Base-by-base conservation (phyloP, 768 basidiomycete species). In the Crucibulum laeve region DNA sequence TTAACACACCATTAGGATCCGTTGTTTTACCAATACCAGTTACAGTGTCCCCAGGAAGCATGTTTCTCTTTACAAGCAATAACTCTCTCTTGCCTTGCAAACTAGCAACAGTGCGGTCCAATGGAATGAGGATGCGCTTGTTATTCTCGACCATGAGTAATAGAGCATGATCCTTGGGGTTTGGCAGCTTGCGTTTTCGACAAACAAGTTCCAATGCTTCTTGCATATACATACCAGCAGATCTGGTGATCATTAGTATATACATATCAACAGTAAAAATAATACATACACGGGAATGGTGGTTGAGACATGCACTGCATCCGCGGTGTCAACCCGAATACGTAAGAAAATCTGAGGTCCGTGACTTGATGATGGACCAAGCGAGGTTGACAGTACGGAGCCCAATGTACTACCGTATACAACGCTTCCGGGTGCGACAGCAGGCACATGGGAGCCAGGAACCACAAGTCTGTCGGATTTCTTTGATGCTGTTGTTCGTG, bases 41-140 rank as follows among this genome's bases (percentile, higher is more conserved):
- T 48, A 80, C 74, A 21, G 82, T 77, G 44, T 86, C 79, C 25
- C 83, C 76, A 8, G 80, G 80, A 2, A 95, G 69, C 76, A 84
- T 86, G 45, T 77, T 82, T 53, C 80, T 72, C 63, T 86, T 87
- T 43, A 93, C 82, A 10, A 98, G 72, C 8, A 85, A 75, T 14
- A 98, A 71, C 52, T 94, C 88, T 10, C 80, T 74, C 55, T 87
- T 88, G 4, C 91, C 93, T 59, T 91, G 87, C 55, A 98, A 67
- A 65, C 90, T 92, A 25, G 91, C 91, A n/a, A 98, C 95, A 0
- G 96, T 98, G 15, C 94, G 77, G 61, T 98, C 96, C 22, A 97
- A 76, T 21, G 94, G 94, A 24, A 92, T 83, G 43, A 91, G 64
- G 30, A 95, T 83, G 45, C 81, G 84, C 64, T 70, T 73, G 44